These are phyloP conservation scores for Suillus decipiens DNA, from an alignment of 768 basidiomycete species.

Conservation along the genomic window DNA sequence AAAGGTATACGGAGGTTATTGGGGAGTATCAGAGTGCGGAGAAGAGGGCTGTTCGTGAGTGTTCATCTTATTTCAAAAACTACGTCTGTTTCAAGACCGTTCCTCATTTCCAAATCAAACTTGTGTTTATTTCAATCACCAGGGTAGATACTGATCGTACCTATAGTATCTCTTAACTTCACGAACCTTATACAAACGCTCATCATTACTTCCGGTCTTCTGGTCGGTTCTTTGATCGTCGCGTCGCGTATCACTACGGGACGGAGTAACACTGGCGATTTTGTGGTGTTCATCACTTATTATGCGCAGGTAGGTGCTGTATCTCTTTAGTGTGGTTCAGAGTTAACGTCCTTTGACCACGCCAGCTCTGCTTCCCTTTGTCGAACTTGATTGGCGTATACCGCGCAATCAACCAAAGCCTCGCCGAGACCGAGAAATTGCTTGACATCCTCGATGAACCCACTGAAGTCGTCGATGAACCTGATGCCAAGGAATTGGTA, in stretches of 20 bases:
- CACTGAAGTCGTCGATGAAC: no score
- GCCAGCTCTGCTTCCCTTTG: no score
- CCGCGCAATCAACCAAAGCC: no score
- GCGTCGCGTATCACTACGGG: constrained; percentile 65
- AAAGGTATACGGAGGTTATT: constrained; percentile 71
- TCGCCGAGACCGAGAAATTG: no score
- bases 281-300: constrained; percentile 82
- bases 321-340: no score
- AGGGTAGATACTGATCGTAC: not conserved
- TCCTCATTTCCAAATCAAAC: no score
- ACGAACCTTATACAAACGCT: constrained; percentile 80
- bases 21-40: constrained; percentile 72
- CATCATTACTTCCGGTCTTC: constrained; percentile 78
- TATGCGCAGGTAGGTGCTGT: constrained; percentile 38
- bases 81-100: no score
- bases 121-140: not conserved
- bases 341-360: no score
- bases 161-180: constrained; percentile 63
- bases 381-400: no score
- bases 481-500: no score
- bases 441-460: no score
- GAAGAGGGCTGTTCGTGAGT: constrained; percentile 70
- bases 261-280: constrained; percentile 53
- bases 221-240: constrained; percentile 77
- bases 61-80: not conserved